phyloP scores from a whole-genome alignment of 805 yeast genomes.

The Candida sphagnicola region DNA sequence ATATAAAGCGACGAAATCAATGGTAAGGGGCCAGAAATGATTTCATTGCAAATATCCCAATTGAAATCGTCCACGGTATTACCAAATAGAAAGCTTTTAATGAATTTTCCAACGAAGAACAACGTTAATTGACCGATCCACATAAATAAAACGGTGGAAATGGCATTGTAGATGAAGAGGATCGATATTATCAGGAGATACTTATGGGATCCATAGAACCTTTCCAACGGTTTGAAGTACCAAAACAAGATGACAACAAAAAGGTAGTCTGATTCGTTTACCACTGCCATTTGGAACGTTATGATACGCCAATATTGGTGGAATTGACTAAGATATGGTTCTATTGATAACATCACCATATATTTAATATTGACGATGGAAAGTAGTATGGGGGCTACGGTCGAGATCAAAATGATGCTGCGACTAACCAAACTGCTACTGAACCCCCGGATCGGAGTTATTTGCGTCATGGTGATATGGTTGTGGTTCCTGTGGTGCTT shows the following conservation, averaged over 20 bases:
- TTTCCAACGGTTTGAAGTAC: slow-evolving; percentile 52
- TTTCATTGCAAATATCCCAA: slow-evolving; percentile 28
- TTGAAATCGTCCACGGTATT: slow-evolving; percentile 3
- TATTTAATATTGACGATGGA: slow-evolving; percentile 45
- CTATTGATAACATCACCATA: slow-evolving; percentile 38
- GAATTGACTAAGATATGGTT: slow-evolving; percentile 43
- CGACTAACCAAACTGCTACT: slow-evolving; percentile 42
- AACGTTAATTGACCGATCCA: slow-evolving; percentile 38
- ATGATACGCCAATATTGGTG: slow-evolving; percentile 56
- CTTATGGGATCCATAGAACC: slow-evolving; percentile 54
- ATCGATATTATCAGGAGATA: slow-evolving; percentile 45
- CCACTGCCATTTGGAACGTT: slow-evolving; percentile 48
- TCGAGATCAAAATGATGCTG: slow-evolving; percentile 27
- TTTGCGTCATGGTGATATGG: slow-evolving; percentile 36
- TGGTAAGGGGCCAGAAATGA: slow-evolving; percentile 39
- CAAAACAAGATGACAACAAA: slow-evolving; percentile 44
- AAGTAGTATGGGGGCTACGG: slow-evolving; percentile 35
- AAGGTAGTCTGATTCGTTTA: slow-evolving; percentile 57
- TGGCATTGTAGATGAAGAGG: slow-evolving; percentile 45
- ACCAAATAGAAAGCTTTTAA: slow-evolving; percentile 6
- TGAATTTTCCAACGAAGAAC: slow-evolving; percentile 8
- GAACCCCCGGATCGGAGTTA: slow-evolving; percentile 42
- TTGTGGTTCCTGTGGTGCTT: no score
- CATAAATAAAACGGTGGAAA: slow-evolving; percentile 33
- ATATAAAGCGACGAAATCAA: slow-evolving; percentile 36